Base-by-base conservation (phyloP, 805 yeast genomes). In the Ogataea kodamae region DNA sequence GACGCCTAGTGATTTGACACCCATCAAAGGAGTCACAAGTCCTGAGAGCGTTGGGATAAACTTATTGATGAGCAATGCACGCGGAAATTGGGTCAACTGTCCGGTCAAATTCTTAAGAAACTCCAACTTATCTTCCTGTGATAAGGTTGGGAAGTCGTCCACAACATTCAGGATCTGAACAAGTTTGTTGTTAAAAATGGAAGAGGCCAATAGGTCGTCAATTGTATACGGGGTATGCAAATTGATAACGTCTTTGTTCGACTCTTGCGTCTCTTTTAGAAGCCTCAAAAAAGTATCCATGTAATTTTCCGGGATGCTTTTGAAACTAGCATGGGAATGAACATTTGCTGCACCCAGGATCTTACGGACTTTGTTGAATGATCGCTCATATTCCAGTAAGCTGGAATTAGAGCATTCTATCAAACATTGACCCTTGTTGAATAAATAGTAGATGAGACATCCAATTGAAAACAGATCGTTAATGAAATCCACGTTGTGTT, bases 381-480 rank as follows among this genome's bases (percentile, higher is more conserved):
- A 67, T 50, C 78, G 78, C 56, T 74, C 84, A 39, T 81, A 81
- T 21, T 69, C 72, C 4, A 72, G 49, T 9, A 82, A 70, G 30
- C 54, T 49, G 14, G 61, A 53, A 18, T 41, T 49, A 1, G 51
- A 30, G 30, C 80, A 67, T 10, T 68, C 59, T 5, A 74, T 46
- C 19, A 83, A 25, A 2, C 69, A 66, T 5, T 65, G 38, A 1
- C 52, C 52, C 13, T 55, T 43, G 44, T 76, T 74, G 58, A 84
- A 89, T 3, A 89, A 57, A 45, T 76, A 79, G 53, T 71, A 81
- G 3, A 88, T 76, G 37, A 92, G 54, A 46, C 85, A 70, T 1
- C 95, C 97, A 8, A 92, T 51, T 0, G 96, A 76, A 68, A 89
- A 92, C 22, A 85, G 72, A 54, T 92, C 99, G 50, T 83, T 79